Evolutionary conservation across 495 filamentous ascomycete species (phyloP), one percentile per base, ranked within the genome.

Genomic region (Penicillium daleae): DNA sequence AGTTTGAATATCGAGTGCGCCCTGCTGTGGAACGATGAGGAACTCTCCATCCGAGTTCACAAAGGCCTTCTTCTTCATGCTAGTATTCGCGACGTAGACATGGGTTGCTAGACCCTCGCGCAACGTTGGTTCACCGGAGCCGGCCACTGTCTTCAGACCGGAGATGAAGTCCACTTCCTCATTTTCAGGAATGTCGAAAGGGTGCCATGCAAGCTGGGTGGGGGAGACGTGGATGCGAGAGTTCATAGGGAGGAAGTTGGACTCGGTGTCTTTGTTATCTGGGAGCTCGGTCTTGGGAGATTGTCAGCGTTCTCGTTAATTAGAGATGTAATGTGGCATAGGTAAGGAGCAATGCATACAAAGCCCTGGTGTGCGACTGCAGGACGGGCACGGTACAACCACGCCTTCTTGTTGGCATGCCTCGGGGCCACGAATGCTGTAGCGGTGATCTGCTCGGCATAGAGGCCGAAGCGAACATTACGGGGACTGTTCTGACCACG

Each of bases 161-260:
- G 71, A 70, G 42, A 81, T 60, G 44, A 82, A 82, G 62, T 81
- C 78, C 17, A 79, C 69, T 8, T 77, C 65, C 17, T 62, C 76
- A 22, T 60, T 62, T 6, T 53, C 61, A 12, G 80, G 78, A 60
- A 81, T 80, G 21, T 81, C 78, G 37, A 82, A 77, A 6, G 80
- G 80, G 33, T 78, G 73, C 80, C 80, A 83, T 39, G 79, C 80
- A 3, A 81, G 72, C 61, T 81, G 79, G 0, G 79, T 82, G 32
- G 80, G 80, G 8, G 90, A 88, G 68, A 91, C 83, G 62, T 89
- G 86, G 24, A 90, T 80, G 60, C 80, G 82, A 7, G 78, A 77
- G 62, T 81, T 80, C 24, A 82, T 58, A 0, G 79, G 79, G 2
- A 82, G 64, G 63, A 84, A 84, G 65, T 74, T 79, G 24, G 73